phyloP scores from a whole-genome alignment of 176 grass and related monocot genomes.

The Oryza nivara region DNA sequence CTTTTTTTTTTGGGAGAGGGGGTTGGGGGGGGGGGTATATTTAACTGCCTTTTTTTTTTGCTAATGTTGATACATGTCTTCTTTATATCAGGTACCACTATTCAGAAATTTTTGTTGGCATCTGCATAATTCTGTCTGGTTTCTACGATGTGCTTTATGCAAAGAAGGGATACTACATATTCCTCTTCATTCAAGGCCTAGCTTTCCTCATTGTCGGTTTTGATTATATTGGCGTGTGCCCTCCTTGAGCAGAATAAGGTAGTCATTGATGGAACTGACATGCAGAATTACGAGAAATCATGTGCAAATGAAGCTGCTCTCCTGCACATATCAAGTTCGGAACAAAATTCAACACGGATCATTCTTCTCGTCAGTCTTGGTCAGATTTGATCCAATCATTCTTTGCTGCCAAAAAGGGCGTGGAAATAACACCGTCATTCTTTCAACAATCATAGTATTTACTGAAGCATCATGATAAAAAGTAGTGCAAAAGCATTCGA shows the following conservation, averaged over 20 bases:
- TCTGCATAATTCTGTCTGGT: conserved; percentile 65
- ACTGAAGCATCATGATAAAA: conserved; percentile 30
- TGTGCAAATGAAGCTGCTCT: conserved; percentile 19
- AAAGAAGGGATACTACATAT: conserved; percentile 82
- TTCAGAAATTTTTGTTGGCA: conserved; percentile 66
- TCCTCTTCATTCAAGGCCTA: conserved; percentile 69
- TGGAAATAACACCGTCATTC: conserved; percentile 26
- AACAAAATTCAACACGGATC: background rate
- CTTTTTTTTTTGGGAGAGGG: background rate
- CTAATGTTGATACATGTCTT: conserved; percentile 27
- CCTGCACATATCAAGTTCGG: conserved; percentile 23
- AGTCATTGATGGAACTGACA: conserved; percentile 6
- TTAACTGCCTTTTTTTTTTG: background rate
- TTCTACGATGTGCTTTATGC: conserved; percentile 64
- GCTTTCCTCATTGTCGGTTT: conserved; percentile 77
- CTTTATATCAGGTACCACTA: conserved; percentile 65
- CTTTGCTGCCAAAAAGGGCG: conserved; percentile 26
- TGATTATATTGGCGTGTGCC: conserved; percentile 67
- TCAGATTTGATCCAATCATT: conserved; percentile 37
- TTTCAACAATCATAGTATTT: conserved; percentile 24
- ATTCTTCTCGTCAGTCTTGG: background rate
- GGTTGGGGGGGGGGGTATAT: no score
- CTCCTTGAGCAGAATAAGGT: conserved; percentile 50
- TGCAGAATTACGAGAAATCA: background rate
- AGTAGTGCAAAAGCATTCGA: conserved; percentile 30